Conservation (phyloP, 2,329 filamentous ascomycete genomes). For the Hypoxylon sp. region DNA sequence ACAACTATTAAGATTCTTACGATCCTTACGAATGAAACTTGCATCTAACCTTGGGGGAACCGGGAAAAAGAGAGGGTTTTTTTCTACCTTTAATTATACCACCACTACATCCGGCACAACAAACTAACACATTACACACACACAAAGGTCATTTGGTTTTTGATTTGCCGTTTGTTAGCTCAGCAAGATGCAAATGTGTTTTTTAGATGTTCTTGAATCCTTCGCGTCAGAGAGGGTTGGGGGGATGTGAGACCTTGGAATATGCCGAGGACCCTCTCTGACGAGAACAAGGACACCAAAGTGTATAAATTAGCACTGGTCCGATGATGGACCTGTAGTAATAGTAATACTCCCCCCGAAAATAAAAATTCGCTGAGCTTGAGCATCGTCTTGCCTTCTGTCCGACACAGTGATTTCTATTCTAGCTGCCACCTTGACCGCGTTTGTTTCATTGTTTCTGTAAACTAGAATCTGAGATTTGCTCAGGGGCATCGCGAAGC, state of each 20-base stretch:
- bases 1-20: constrained; percentile 59
- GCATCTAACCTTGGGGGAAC: constrained; percentile 43
- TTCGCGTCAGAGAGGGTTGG: too few relatives aligned
- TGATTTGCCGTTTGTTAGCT: background rate
- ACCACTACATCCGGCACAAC: too few relatives aligned
- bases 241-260: background rate
- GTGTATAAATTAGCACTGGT: constrained; percentile 27
- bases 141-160: constrained; percentile 18
- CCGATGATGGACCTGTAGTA: constrained; percentile 38
- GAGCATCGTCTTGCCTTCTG: constrained; percentile 12
- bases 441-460: too few relatives aligned
- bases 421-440: too few relatives aligned
- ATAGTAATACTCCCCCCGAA: constrained; percentile 45
- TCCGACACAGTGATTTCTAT: background rate
- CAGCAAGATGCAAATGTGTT: too few relatives aligned
- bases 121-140: background rate
- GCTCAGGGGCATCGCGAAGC: too few relatives aligned
- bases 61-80: constrained; percentile 36
- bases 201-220: too few relatives aligned
- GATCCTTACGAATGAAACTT: constrained; percentile 61
- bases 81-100: constrained; percentile 33
- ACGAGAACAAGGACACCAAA: background rate
- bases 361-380: constrained; percentile 38
- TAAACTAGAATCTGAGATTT: too few relatives aligned
- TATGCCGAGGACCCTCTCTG: background rate